A percentile compares a stretch with the other conserved stretches of the same genome.
phyloP scores from a whole-genome alignment of 352 stramenopile genomes.

The Globisporangium mamillatum region DNA sequence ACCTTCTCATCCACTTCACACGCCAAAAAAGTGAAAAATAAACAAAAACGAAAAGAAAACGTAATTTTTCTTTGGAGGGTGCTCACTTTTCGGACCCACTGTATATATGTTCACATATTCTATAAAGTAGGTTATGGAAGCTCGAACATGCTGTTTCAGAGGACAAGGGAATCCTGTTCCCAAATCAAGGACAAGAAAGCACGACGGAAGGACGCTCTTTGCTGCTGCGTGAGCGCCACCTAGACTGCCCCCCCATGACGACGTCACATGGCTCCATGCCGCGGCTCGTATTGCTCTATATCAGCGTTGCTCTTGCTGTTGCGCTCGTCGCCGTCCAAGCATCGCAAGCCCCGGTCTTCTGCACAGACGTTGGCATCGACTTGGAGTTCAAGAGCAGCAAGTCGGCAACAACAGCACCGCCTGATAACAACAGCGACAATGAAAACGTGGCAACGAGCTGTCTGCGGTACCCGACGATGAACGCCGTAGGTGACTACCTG shows the following conservation, averaged over 20 bases:
- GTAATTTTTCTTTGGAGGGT: too few species aligned
- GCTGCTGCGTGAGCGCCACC: neutral
- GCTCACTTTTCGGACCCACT: too few species aligned
- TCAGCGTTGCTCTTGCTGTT: neutral
- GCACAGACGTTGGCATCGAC: constrained; percentile 40
- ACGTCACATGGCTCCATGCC: constrained; percentile 1
- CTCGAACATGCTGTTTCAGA: neutral
- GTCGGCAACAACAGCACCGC: constrained; percentile 2
- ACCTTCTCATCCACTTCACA: too few species aligned
- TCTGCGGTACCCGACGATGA: constrained; percentile 36
- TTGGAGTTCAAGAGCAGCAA: constrained; percentile 31
- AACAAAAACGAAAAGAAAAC: too few species aligned
- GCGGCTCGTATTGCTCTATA: neutral
- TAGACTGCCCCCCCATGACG: neutral
- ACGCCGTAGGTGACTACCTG: constrained; percentile 29
- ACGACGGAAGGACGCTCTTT: neutral
- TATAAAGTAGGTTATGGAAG: neutral
- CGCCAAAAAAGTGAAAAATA: too few species aligned
- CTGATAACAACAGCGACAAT: constrained; percentile 17
- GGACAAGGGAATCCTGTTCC: neutral
- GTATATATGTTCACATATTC: neutral
- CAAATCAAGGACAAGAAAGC: neutral
- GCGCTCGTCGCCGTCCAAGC: neutral
- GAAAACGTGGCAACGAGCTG: constrained; percentile 20
- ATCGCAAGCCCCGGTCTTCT: constrained; percentile 30